Percentiles rank a stretch among this genome's conserved stretches.
These are phyloP conservation scores for Colletotrichum paranaense DNA, from an alignment of 2,329 filamentous ascomycete species.

Conservation along the genomic window DNA sequence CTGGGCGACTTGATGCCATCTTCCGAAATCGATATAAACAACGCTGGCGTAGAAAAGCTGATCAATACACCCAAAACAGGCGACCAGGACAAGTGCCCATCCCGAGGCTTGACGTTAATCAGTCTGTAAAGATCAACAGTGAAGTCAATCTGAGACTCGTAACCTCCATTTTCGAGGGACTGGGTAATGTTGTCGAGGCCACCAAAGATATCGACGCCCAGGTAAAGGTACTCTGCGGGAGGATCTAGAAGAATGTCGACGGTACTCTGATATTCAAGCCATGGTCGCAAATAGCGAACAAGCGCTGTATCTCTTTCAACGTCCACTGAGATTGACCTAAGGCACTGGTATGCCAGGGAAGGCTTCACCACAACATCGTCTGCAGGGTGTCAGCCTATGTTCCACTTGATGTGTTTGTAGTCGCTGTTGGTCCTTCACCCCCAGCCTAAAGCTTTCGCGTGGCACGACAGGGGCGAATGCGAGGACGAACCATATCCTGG, in stretches of 20 bases:
- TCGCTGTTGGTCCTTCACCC: too few relatives aligned
- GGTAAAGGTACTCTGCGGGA: slow-evolving; percentile 37
- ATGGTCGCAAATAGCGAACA: slow-evolving; percentile 36
- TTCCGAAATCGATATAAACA: slow-evolving; percentile 36
- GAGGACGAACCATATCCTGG: too few relatives aligned
- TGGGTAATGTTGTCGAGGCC: slow-evolving; percentile 36
- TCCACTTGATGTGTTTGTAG: too few relatives aligned
- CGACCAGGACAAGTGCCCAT: slow-evolving; percentile 34
- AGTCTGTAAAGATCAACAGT: slow-evolving; percentile 36
- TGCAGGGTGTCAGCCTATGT: background rate
- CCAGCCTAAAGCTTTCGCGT: too few relatives aligned
- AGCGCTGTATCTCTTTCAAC: slow-evolving; percentile 29
- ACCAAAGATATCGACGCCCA: slow-evolving; percentile 37
- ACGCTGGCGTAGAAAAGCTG: slow-evolving; percentile 16
- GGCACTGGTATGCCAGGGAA: slow-evolving; percentile 36
- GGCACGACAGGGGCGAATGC: too few relatives aligned
- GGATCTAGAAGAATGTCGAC: slow-evolving; percentile 36
- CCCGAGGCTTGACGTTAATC: slow-evolving; percentile 29
- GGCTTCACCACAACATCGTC: slow-evolving; percentile 26
- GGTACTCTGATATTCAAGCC: slow-evolving; percentile 38
- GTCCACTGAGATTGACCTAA: slow-evolving; percentile 36
- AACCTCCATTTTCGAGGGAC: slow-evolving; percentile 27
- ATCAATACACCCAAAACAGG: slow-evolving; percentile 29
- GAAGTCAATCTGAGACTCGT: slow-evolving; percentile 37
- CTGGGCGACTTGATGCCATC: slow-evolving; percentile 31